A percentile compares a stretch with the other conserved stretches of the same genome.
These are phyloP conservation scores for Cryptosporidium baileyi DNA, from an alignment of 169 alveolate species.

Conservation along the genomic window DNA sequence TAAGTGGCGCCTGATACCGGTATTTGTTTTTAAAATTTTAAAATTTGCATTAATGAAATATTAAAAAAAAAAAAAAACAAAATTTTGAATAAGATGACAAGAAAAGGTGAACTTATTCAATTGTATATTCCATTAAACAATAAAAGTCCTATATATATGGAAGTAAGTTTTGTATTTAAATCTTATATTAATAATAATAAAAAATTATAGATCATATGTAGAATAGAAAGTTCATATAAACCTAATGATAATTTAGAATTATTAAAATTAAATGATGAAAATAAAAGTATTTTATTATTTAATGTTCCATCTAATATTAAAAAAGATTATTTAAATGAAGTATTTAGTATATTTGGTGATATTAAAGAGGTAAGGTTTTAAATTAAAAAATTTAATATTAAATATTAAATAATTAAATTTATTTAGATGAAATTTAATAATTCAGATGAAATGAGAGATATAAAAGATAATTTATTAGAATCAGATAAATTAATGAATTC, in stretches of 20 bases:
- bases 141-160: slow-evolving; percentile 16
- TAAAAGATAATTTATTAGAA: no score
- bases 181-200: not conserved
- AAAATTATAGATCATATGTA: slow-evolving; percentile 31
- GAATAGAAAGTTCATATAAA: not conserved
- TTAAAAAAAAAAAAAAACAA: no score
- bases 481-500: not conserved
- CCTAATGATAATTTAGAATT: not conserved
- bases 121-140: slow-evolving; percentile 25
- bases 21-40: no score
- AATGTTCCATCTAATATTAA: slow-evolving; percentile 1
- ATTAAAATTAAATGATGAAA: not conserved
- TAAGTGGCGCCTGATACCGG: no score
- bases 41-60: no score
- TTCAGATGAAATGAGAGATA: no score
- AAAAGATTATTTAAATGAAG: not conserved
- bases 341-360: slow-evolving; percentile 15
- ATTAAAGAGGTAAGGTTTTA: slow-evolving; percentile 49
- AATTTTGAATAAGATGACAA: no score
- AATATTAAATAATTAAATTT: not conserved
- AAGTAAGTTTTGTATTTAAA: slow-evolving; percentile 43
- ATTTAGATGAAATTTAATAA: no score
- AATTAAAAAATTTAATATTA: not conserved
- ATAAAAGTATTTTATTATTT: not conserved
- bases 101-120: slow-evolving; percentile 12